A percentile compares a stretch with the other conserved stretches of the same genome.
Conservation (phyloP, 1,284 basidiomycete genomes). For the Marasmius sp. region DNA sequence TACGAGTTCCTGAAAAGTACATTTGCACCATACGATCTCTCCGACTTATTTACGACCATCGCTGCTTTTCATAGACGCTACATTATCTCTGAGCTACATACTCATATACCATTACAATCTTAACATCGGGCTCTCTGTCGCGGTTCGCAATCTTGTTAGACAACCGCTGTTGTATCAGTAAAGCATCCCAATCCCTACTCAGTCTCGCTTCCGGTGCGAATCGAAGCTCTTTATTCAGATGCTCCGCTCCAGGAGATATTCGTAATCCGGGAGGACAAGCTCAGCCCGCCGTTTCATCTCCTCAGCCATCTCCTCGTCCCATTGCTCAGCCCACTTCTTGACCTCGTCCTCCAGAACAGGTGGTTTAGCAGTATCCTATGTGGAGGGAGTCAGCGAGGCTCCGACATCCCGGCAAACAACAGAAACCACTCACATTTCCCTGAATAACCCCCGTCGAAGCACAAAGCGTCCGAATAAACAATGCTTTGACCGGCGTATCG, state of each 20-base stretch:
- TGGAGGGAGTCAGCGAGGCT: neutral
- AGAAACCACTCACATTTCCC: neutral
- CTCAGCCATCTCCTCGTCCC: neutral
- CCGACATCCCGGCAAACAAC: neutral
- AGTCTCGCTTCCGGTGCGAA: neutral
- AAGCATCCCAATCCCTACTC: neutral
- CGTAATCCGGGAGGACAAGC: neutral
- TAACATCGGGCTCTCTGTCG: neutral
- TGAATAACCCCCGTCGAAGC: neutral
- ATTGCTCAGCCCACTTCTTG: conserved; percentile 1
- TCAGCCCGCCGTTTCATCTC: neutral
- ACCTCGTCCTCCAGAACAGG: neutral
- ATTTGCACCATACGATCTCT: neutral
- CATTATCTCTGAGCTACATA: neutral
- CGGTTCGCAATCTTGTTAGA: neutral
- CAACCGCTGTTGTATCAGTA: neutral
- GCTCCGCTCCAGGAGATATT: neutral
- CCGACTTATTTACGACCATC: neutral
- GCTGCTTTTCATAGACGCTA: neutral
- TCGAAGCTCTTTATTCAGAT: neutral
- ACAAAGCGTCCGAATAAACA: neutral
- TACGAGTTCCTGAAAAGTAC: neutral
- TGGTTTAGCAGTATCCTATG: neutral
- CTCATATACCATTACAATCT: neutral
- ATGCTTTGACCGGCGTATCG: neutral